These are phyloP conservation scores for Colletotrichum destructivum DNA, from an alignment of 2,329 filamentous ascomycete species.

Conservation along the genomic window DNA sequence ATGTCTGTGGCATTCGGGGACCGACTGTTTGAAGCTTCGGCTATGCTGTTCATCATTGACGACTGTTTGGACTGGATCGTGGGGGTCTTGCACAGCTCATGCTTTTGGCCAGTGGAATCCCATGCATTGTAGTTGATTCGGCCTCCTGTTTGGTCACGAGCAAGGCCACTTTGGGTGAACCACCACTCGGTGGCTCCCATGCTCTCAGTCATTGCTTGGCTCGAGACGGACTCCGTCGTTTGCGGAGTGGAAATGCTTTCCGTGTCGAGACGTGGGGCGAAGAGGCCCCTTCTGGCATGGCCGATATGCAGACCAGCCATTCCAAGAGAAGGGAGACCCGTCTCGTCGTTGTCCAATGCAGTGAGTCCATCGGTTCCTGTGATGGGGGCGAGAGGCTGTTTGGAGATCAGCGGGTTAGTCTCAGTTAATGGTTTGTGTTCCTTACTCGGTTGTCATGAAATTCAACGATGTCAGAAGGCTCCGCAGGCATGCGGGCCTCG, in stretches of 20 bases:
- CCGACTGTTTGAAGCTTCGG: not conserved
- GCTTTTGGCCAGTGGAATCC: slow-evolving; percentile 47
- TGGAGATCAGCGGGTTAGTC: not conserved
- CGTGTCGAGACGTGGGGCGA: not conserved
- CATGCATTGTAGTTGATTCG: slow-evolving; percentile 46
- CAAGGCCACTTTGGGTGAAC: slow-evolving; percentile 1
- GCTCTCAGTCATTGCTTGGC: not conserved
- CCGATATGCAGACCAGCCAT: not conserved
- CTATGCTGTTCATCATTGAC: not conserved
- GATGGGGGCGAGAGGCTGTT: slow-evolving; percentile 34
- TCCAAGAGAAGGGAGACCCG: not conserved
- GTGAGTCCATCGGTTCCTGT: slow-evolving; percentile 28
- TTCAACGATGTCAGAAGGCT: slow-evolving; percentile 34
- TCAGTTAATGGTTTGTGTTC: not conserved
- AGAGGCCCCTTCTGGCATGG: not conserved
- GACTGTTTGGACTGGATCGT: slow-evolving; percentile 40
- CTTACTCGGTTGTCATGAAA: slow-evolving; percentile 24
- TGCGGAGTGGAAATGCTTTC: slow-evolving; percentile 13
- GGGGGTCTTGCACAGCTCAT: slow-evolving; percentile 45
- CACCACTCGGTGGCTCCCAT: not conserved
- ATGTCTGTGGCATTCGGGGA: not conserved
- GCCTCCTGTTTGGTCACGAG: not conserved
- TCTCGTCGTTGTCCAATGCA: not conserved
- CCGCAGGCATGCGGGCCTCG: slow-evolving; percentile 13
- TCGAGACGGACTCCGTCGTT: not conserved